Evolutionary conservation across 352 stramenopile genomes (phyloP).

Genomic region (Phytophthora kernoviae): DNA sequence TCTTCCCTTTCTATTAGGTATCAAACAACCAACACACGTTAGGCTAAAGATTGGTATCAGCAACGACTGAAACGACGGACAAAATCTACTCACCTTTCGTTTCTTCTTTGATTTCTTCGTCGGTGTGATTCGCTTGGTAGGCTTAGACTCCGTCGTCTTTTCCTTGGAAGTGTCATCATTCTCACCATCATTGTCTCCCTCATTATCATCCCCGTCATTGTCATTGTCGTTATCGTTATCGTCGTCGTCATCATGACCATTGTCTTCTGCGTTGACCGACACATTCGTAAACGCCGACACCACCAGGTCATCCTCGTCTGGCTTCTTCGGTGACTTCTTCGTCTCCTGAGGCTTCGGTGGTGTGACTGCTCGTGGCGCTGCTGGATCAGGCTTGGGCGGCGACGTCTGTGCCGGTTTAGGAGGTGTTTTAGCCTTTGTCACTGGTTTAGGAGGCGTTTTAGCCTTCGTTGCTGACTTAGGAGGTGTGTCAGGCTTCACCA

Average conservation of each 20-base stretch:
- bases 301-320: slow-evolving; percentile 24
- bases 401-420: slow-evolving; percentile 15
- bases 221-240: slow-evolving; percentile 24
- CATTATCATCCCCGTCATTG: slow-evolving; percentile 7
- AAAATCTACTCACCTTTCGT: slow-evolving; percentile 54
- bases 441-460: slow-evolving; percentile 2
- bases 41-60: slow-evolving; percentile 5
- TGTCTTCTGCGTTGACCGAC: slow-evolving; percentile 31
- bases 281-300: slow-evolving; percentile 37
- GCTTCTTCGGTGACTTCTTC: slow-evolving; percentile 28
- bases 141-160: slow-evolving; percentile 30
- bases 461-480: slow-evolving; percentile 5
- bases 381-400: slow-evolving; percentile 5
- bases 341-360: slow-evolving; percentile 9
- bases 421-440: slow-evolving; percentile 2
- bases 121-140: slow-evolving; percentile 34
- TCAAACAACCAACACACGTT: slow-evolving; percentile 12
- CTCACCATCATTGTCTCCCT: slow-evolving; percentile 16
- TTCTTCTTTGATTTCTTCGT: slow-evolving; percentile 76
- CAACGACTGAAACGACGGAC: slow-evolving; percentile 10
- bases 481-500: background rate
- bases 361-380: slow-evolving; percentile 4
- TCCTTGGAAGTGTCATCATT: slow-evolving; percentile 17
- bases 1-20: slow-evolving; percentile 47
- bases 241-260: slow-evolving; percentile 41